Percentiles rank a stretch among this genome's conserved stretches.
Conservation (phyloP, 1,139 yeast genomes). For the Zygosaccharomyces sapae region DNA sequence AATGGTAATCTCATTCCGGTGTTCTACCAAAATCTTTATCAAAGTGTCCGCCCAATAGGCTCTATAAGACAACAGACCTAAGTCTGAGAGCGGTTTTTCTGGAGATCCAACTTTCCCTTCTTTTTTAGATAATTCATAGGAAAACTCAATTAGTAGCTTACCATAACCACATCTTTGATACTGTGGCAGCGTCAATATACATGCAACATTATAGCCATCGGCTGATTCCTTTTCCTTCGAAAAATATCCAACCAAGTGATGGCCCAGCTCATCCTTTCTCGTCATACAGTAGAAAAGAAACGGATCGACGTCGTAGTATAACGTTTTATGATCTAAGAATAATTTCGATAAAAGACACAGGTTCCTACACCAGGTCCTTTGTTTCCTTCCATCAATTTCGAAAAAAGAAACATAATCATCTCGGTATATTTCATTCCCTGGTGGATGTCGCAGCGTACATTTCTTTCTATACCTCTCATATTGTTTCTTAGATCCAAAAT, state of each 20-base stretch:
- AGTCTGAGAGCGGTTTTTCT: slow-evolving; percentile 88
- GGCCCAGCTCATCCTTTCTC: slow-evolving; percentile 78
- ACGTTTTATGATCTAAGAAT: slow-evolving; percentile 89
- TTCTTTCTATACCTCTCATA: slow-evolving; percentile 86
- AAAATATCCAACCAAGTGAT: slow-evolving; percentile 91
- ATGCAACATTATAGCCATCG: slow-evolving; percentile 93
- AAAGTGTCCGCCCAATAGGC: slow-evolving; percentile 96
- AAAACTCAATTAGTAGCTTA: slow-evolving; percentile 82
- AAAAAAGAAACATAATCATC: slow-evolving; percentile 73
- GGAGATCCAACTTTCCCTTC: slow-evolving; percentile 95
- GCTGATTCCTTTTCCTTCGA: slow-evolving; percentile 93
- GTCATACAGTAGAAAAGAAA: slow-evolving; percentile 92
- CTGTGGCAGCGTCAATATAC: slow-evolving; percentile 92
- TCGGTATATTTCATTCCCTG: slow-evolving; percentile 94
- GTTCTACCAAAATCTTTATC: slow-evolving; percentile 68
- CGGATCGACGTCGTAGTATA: slow-evolving; percentile 96
- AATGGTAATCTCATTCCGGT: slow-evolving; percentile 69
- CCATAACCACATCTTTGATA: slow-evolving; percentile 96
- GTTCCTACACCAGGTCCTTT: slow-evolving; percentile 95
- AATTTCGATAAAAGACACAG: slow-evolving; percentile 82
- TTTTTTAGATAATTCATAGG: slow-evolving; percentile 80
- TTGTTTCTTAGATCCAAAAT: slow-evolving; percentile 84
- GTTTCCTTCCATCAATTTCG: slow-evolving; percentile 95
- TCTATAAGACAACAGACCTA: slow-evolving; percentile 87
- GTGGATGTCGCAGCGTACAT: slow-evolving; percentile 88